Evolutionary conservation across 2,329 filamentous ascomycete genomes (phyloP).

Genomic region (Neoarthrinium moseri): DNA sequence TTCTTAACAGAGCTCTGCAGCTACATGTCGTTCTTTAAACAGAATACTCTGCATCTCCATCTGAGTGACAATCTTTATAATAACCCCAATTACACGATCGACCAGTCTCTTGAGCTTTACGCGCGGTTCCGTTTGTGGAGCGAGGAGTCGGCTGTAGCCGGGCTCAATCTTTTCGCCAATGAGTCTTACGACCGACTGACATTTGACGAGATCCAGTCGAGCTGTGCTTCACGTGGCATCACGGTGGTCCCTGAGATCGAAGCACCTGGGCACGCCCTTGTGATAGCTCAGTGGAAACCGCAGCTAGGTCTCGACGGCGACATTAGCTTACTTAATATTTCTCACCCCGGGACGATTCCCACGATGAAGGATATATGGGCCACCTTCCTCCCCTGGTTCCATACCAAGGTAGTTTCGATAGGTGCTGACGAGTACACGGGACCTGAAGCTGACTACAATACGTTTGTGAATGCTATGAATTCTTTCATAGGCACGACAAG

Average conservation of each 20-base stretch:
- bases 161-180: constrained; percentile 49
- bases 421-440: constrained; percentile 55
- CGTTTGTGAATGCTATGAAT: constrained; percentile 52
- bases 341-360: constrained; percentile 52
- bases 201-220: constrained; percentile 50
- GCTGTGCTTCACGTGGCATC: constrained; percentile 53
- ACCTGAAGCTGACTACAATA: constrained; percentile 46
- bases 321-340: constrained; percentile 53
- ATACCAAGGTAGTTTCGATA: constrained; percentile 53
- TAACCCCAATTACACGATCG: constrained; percentile 45
- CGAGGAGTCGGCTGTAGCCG: constrained; percentile 42
- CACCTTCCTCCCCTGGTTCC: constrained; percentile 55
- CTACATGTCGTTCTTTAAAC: constrained; percentile 61
- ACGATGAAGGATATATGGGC: constrained; percentile 52
- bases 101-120: constrained; percentile 48
- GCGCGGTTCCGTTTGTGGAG: constrained; percentile 55
- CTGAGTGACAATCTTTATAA: constrained; percentile 56
- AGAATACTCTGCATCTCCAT: constrained; percentile 58
- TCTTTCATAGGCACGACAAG: constrained; percentile 37
- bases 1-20: constrained; percentile 58
- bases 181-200: constrained; percentile 52
- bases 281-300: constrained; percentile 59
- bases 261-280: constrained; percentile 55
- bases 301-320: constrained; percentile 46
- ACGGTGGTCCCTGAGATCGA: constrained; percentile 61